Percentiles rank a stretch among this genome's conserved stretches.
These are phyloP conservation scores for Coemansia sp. DNA, from an alignment of 192 early-diverging fungal species.

Conservation along the genomic window DNA sequence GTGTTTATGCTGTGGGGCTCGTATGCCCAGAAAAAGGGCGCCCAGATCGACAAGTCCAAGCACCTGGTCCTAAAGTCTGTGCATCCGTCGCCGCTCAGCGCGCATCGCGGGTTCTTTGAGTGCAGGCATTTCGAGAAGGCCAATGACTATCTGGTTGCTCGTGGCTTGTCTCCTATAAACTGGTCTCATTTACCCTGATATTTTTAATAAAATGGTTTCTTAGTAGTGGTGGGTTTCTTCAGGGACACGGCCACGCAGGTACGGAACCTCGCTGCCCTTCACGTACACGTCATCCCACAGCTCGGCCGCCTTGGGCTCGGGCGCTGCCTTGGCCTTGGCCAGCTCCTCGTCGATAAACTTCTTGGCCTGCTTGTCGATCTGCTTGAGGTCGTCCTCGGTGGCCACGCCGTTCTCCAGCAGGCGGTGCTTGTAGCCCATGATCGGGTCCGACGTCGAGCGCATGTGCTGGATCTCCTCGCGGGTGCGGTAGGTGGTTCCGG, in stretches of 20 bases:
- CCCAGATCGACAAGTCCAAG: constrained; percentile 67
- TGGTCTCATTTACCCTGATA: constrained; percentile 28
- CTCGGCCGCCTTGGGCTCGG: constrained; percentile 66
- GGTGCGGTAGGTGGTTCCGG: constrained; percentile 97
- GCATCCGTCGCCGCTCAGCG: constrained; percentile 91
- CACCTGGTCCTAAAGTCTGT: constrained; percentile 80
- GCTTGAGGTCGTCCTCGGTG: constrained; percentile 89
- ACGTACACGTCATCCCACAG: constrained; percentile 85
- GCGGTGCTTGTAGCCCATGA: constrained; percentile 86
- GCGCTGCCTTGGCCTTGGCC: constrained; percentile 74
- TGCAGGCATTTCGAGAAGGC: constrained; percentile 82
- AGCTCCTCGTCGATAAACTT: constrained; percentile 81
- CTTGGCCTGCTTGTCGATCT: constrained; percentile 89
- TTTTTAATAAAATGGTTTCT: not conserved
- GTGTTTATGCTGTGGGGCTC: constrained; percentile 96
- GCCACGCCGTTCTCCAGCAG: constrained; percentile 66
- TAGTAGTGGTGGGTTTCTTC: constrained; percentile 69
- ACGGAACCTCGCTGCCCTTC: constrained; percentile 67
- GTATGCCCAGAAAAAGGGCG: constrained; percentile 84
- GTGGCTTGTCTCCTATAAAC: constrained; percentile 24
- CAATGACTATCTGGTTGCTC: constrained; percentile 73
- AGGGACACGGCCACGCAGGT: constrained; percentile 80
- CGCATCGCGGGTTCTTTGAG: constrained; percentile 83
- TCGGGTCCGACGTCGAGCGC: constrained; percentile 89
- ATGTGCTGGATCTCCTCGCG: constrained; percentile 99